Conservation (phyloP, 2,329 filamentous ascomycete species). For the Thelonectria discophora region DNA sequence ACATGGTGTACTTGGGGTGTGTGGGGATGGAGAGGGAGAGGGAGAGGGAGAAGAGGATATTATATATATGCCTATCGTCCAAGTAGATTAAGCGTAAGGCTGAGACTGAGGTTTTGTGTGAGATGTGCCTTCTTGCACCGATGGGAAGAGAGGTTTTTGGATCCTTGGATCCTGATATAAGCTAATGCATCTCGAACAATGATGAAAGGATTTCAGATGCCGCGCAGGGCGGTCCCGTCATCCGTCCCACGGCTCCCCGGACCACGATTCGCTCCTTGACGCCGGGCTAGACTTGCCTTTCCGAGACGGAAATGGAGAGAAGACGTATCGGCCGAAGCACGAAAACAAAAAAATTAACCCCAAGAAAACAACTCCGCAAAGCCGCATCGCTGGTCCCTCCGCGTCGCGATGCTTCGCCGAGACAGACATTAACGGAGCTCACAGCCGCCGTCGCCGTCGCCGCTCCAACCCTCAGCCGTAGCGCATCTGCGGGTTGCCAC, state of each 20-base stretch:
- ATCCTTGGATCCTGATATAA: conserved; percentile 7
- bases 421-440: not conserved
- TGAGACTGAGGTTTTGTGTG: not conserved
- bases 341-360: conserved; percentile 2
- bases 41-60: not conserved
- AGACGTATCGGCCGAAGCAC: not conserved
- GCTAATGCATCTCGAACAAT: conserved; percentile 10
- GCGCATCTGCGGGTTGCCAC: conserved; percentile 43
- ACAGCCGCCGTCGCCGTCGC: not conserved
- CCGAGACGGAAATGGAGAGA: conserved; percentile 19
- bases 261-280: conserved; percentile 18
- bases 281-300: conserved; percentile 26
- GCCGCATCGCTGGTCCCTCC: not conserved
- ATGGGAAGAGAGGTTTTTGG: not conserved
- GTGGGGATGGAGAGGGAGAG: not conserved
- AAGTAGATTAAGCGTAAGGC: conserved; percentile 9
- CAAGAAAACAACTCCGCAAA: not conserved
- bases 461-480: conserved; percentile 34
- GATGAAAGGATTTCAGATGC: not conserved
- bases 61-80: not conserved
- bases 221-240: conserved; percentile 1
- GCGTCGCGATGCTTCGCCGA: not conserved
- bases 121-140: not conserved
- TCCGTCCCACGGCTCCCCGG: conserved; percentile 5
- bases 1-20: not conserved